Conservation (phyloP, 2,329 filamentous ascomycete genomes). For the Elsinoe necatrix region DNA sequence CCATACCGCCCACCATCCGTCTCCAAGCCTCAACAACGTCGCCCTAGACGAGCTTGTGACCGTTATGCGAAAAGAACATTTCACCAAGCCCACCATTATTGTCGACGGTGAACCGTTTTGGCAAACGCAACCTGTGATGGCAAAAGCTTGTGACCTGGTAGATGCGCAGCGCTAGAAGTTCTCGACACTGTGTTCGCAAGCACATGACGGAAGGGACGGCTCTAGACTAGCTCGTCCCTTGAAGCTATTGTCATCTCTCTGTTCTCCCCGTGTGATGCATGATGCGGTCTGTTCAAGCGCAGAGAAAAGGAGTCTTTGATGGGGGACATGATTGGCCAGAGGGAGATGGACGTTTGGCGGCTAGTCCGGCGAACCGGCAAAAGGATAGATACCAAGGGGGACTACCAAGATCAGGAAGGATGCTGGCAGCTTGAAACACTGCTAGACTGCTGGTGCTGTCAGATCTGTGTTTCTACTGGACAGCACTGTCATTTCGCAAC, state of each 20-base stretch:
- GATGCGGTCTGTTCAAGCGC: background rate
- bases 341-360: conserved; percentile 9
- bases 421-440: background rate
- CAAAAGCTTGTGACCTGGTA: conserved; percentile 7
- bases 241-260: background rate
- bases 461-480: conserved; percentile 13
- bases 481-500: conserved; percentile 12
- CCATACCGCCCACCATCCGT: background rate
- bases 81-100: background rate
- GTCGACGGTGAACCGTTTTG: conserved; percentile 1
- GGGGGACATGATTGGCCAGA: background rate
- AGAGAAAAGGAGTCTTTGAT: background rate
- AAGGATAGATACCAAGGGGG: background rate
- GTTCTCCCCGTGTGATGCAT: background rate
- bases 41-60: conserved; percentile 11
- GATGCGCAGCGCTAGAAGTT: conserved; percentile 1
- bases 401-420: background rate
- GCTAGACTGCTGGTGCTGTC: background rate
- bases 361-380: background rate
- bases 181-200: background rate
- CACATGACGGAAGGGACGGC: conserved; percentile 7
- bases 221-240: background rate
- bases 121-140: conserved; percentile 10
- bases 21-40: background rate
- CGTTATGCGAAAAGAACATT: background rate